These are phyloP conservation scores for Camellia granthamiana DNA, from an alignment of 148 eudicot species.

Conservation along the genomic window DNA sequence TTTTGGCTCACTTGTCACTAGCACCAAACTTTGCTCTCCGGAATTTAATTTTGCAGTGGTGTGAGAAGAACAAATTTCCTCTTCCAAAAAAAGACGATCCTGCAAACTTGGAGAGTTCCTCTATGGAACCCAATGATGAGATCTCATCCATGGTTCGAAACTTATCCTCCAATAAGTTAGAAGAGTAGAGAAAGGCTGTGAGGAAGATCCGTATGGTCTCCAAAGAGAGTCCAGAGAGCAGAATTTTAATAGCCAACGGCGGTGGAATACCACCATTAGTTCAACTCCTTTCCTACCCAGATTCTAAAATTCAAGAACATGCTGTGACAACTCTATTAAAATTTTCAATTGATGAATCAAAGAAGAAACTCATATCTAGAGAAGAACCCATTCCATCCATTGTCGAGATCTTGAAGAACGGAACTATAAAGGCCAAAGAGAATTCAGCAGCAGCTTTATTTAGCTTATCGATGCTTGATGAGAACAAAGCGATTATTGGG, in stretches of 20 bases:
- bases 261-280: constrained; percentile 68
- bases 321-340: constrained; percentile 72
- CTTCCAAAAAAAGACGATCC: constrained; percentile 28
- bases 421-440: constrained; percentile 60
- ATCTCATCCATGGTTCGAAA: constrained; percentile 39
- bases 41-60: constrained; percentile 70
- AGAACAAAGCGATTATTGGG: constrained; percentile 63
- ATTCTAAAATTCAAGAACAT: constrained; percentile 62
- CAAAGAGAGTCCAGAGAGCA: constrained; percentile 59
- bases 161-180: constrained; percentile 41
- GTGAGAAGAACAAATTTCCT: constrained; percentile 54
- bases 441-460: constrained; percentile 82
- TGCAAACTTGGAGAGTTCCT: constrained; percentile 15
- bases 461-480: constrained; percentile 76
- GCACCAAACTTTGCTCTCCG: constrained; percentile 72
- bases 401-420: constrained; percentile 49
- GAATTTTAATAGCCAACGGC: constrained; percentile 52
- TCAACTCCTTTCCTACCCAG: constrained; percentile 45
- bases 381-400: constrained; percentile 60
- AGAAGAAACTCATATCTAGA: constrained; percentile 58
- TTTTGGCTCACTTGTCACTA: constrained; percentile 43
- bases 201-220: constrained; percentile 60
- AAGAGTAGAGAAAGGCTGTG: constrained; percentile 52
- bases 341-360: constrained; percentile 60
- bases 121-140: constrained; percentile 27